A percentile compares a stretch with the other conserved stretches of the same genome.
Evolutionary conservation across 495 filamentous ascomycete species (phyloP).

Genomic region (Talaromyces borbonicus): DNA sequence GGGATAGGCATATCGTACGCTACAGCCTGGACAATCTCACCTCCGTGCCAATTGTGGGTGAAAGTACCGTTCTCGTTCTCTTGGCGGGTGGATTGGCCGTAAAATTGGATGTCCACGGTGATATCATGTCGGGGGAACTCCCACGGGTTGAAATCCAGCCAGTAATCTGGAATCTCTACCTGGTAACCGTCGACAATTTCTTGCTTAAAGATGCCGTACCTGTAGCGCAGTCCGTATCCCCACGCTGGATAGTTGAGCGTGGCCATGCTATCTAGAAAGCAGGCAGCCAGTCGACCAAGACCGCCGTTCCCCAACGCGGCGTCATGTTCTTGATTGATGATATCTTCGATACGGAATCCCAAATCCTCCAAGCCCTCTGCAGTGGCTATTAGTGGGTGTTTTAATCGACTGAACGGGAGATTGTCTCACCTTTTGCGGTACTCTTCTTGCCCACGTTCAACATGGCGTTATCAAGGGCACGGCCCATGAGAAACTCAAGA

Average conservation of each 20-base stretch:
- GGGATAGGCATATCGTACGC: slow-evolving; percentile 95
- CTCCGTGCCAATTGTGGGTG: slow-evolving; percentile 70
- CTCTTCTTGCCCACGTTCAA: slow-evolving; percentile 87
- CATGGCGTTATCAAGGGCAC: slow-evolving; percentile 96
- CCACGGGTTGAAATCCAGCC: slow-evolving; percentile 99
- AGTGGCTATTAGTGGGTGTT: slow-evolving; percentile 1
- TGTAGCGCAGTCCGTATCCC: slow-evolving; percentile 92
- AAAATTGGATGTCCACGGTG: slow-evolving; percentile 93
- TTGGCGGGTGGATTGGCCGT: slow-evolving; percentile 67
- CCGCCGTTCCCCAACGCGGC: slow-evolving; percentile 95
- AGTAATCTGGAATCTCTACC: slow-evolving; percentile 96
- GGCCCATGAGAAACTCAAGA: slow-evolving; percentile 94
- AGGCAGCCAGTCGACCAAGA: slow-evolving; percentile 87
- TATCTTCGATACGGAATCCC: slow-evolving; percentile 93
- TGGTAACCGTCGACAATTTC: slow-evolving; percentile 97
- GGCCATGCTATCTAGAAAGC: slow-evolving; percentile 92
- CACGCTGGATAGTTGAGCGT: slow-evolving; percentile 92
- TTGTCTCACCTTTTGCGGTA: slow-evolving; percentile 57
- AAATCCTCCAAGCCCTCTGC: slow-evolving; percentile 75
- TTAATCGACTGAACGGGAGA: background rate
- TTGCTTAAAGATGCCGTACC: slow-evolving; percentile 99
- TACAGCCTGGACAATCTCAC: slow-evolving; percentile 85
- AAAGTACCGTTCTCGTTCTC: slow-evolving; percentile 68
- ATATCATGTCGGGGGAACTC: slow-evolving; percentile 95
- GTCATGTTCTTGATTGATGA: slow-evolving; percentile 91